Base-by-base conservation (phyloP, 257 asterid species). In the Primulina eburnea region DNA sequence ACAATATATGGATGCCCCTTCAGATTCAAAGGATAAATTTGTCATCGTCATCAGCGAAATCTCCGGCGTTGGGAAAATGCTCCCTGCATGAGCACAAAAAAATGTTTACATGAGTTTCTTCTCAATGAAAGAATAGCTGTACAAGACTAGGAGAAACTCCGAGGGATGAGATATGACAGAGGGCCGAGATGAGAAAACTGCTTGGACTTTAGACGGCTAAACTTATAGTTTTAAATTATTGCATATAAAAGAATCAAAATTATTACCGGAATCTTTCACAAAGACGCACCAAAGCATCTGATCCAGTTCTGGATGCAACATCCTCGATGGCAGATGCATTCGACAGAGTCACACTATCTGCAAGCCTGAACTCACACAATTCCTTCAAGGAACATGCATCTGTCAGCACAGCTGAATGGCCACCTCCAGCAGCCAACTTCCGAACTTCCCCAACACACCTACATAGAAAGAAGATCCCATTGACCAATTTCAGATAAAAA, bases 401-500 rank as follows among this genome's bases (percentile, higher is more conserved):
- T 7, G 97, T 94, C 64, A 94, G 61, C 8, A 89, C 99, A 29
- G 96, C 96, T 11, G 97, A 94, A 82, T 94, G 97, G 77, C 97
- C 97, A 58, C 97, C 97, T 67, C 99, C 97, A 6, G 96, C 97
- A 52, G 95, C 90, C 76, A 94, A 68, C 74, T 89, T 94, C 78
- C 93, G 77, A n/a, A 91, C 95, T 76, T 89, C 92, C 65, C 97
- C 99, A 14, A 89, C 89, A 71, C 96, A 91, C 95, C 99, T 91
- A 72, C 6, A 75, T 11, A 16, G 47, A 53, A 38, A 40, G 26
- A 76, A 63, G 57, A 30, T 65, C 67, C 34, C 26, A 72, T 75
- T 43, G n/a, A 50, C 37, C 71, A 61, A 17, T 1, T 14, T 64
- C 55, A 21, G 62, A 26, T 20, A n/a, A 16, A 10, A 8, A 52